Evolutionary conservation across 768 basidiomycete genomes (phyloP), one percentile per base, ranked within the genome.

Genomic region (Termitomyces sp.): DNA sequence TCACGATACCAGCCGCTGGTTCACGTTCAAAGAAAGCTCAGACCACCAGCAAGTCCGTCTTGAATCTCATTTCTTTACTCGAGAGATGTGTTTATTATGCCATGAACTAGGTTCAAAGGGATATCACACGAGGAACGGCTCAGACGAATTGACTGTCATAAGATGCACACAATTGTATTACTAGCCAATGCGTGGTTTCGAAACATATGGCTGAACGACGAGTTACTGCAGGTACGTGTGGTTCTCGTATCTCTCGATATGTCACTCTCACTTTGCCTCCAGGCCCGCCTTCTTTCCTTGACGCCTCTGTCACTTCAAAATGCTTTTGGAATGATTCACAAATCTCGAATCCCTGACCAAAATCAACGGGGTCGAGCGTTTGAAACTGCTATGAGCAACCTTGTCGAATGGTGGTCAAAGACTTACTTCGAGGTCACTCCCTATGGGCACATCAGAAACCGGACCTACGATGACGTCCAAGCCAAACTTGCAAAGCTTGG

Each of bases 241-340:
- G 15, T 59, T 65, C 33, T 65, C 58, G 22, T 24, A 24, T 24
- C 39, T 57, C 44, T 59, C 5, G 35, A 22, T n/a, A 12, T 15
- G 44, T 24, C 42, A 28, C 28, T 28, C 38, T 65, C 44, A 58
- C 57, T 36, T 67, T 36, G 57, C 38, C 56, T 44, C n/a, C 63
- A 97, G 94, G 95, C 94, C 8, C 86, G 97, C 7, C 79, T 98
- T 32, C 78, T 98, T 57, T 98, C 96, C 8, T 72, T 95, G 45
- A 87, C 91, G 0, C 97, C 97, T 1, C 79, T 95, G 28, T 68
- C 83, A 18, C 77, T 96, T 11, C 93, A 96, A 71, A 88, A 87
- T 56, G 81, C 89, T 11, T 95, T 99, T 74, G 79, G 82, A 12
- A 80, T 85, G 73, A 94, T 95, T 72, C 86, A 91, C 76, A 88